A percentile compares a stretch with the other conserved stretches of the same genome.
These are phyloP conservation scores for Smittium mucronatum DNA, from an alignment of 371 early-diverging fungal genomes.

Conservation along the genomic window DNA sequence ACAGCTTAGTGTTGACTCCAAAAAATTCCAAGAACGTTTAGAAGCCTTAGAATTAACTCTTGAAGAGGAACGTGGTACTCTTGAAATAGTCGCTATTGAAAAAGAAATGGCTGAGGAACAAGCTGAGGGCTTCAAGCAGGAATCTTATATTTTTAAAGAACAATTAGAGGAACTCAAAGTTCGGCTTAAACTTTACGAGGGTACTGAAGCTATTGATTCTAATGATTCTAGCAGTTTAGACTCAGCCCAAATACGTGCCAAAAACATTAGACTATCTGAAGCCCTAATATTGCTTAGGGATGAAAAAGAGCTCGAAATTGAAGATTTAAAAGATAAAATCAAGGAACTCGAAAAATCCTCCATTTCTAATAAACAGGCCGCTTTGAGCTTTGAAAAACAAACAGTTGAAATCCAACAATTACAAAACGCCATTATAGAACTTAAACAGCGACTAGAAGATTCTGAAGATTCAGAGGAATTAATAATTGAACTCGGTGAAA, in stretches of 20 bases:
- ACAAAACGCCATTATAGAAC: slow-evolving; percentile 60
- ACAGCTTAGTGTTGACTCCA: slow-evolving; percentile 42
- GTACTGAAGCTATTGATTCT: slow-evolving; percentile 9
- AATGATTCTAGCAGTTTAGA: slow-evolving; percentile 33
- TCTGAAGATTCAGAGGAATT: slow-evolving; percentile 65
- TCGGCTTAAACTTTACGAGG: slow-evolving; percentile 16
- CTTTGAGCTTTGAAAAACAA: slow-evolving; percentile 41
- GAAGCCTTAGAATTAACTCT: slow-evolving; percentile 29
- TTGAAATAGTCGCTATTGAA: slow-evolving; percentile 79
- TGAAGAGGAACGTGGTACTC: slow-evolving; percentile 53
- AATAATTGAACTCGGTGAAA: slow-evolving; percentile 61
- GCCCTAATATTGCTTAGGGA: slow-evolving; percentile 77
- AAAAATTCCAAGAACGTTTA: slow-evolving; percentile 18
- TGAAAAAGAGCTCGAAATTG: slow-evolving; percentile 56
- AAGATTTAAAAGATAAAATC: slow-evolving; percentile 48
- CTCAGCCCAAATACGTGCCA: slow-evolving; percentile 52
- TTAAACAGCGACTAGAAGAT: slow-evolving; percentile 72
- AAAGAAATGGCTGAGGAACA: slow-evolving; percentile 85
- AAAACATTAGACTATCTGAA: slow-evolving; percentile 77
- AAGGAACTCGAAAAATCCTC: slow-evolving; percentile 57
- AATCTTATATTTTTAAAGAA: slow-evolving; percentile 57
- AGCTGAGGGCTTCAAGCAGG: slow-evolving; percentile 61
- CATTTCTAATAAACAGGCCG: slow-evolving; percentile 40
- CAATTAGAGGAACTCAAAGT: slow-evolving; percentile 60
- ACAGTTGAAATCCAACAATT: slow-evolving; percentile 42